These are phyloP conservation scores for Geotrichum klebahnii DNA, from an alignment of 1,139 yeast species.

Conservation along the genomic window DNA sequence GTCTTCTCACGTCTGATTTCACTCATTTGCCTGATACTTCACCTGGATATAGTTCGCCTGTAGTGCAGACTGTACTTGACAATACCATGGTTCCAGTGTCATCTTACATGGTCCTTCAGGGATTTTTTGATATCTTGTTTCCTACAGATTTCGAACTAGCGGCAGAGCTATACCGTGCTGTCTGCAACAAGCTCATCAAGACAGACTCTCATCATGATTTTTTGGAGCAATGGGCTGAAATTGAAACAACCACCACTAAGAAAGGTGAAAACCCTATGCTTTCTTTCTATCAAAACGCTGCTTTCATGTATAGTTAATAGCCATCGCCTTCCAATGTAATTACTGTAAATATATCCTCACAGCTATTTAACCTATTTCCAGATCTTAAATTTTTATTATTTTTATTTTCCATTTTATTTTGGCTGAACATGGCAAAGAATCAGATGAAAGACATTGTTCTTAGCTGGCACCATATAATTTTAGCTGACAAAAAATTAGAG, in stretches of 20 bases:
- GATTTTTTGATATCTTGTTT: slow-evolving; percentile 81
- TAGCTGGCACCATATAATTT: no score
- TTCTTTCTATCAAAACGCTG: slow-evolving; percentile 71
- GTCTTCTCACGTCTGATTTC: slow-evolving; percentile 69
- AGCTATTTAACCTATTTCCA: not conserved
- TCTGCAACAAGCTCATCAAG: slow-evolving; percentile 58
- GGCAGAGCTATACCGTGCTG: slow-evolving; percentile 57
- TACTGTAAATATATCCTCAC: not conserved
- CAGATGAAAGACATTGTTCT: no score
- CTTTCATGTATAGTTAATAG: slow-evolving; percentile 59
- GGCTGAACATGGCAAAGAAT: not conserved
- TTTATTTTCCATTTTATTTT: not conserved
- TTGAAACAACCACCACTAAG: slow-evolving; percentile 62
- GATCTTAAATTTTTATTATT: not conserved
- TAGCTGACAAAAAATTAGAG: no score
- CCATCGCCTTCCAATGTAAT: no score
- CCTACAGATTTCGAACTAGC: slow-evolving; percentile 72
- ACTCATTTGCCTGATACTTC: slow-evolving; percentile 58
- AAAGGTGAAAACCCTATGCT: slow-evolving; percentile 88
- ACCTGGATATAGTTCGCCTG: slow-evolving; percentile 68
- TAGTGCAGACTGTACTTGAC: slow-evolving; percentile 73
- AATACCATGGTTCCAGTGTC: slow-evolving; percentile 65
- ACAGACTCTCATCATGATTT: slow-evolving; percentile 62
- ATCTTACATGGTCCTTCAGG: slow-evolving; percentile 78
- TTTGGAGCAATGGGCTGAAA: slow-evolving; percentile 66